Evolutionary conservation across 2,329 filamentous ascomycete genomes (phyloP).

Genomic region (Trichoderma simmonsii): DNA sequence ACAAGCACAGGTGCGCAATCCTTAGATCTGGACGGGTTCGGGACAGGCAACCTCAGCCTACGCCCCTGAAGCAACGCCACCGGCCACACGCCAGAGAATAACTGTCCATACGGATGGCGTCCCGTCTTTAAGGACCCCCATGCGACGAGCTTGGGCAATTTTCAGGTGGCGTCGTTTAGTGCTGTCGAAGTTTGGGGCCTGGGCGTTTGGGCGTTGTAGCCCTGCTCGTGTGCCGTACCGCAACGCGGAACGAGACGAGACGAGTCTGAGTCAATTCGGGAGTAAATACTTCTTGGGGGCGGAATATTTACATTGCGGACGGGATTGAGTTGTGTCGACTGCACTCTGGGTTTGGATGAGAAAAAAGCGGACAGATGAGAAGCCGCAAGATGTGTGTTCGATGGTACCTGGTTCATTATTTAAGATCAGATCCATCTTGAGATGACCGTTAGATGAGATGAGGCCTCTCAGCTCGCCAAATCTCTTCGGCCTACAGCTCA

Average conservation of each 20-base stretch:
- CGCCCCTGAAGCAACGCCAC: background rate
- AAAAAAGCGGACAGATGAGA: background rate
- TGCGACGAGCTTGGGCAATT: background rate
- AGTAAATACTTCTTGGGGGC: background rate
- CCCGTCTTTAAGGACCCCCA: background rate
- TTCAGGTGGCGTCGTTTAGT: conserved; percentile 10
- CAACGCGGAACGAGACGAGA: background rate
- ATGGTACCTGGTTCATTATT: background rate
- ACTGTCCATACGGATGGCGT: conserved; percentile 1
- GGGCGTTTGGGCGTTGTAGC: background rate
- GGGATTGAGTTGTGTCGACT: background rate
- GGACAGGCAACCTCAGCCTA: background rate
- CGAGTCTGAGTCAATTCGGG: background rate
- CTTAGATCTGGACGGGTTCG: background rate
- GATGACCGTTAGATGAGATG: background rate
- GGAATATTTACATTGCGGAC: background rate
- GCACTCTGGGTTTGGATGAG: too few species aligned
- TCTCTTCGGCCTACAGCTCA: background rate
- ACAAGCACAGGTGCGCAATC: background rate
- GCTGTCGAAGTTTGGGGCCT: background rate
- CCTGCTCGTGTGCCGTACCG: background rate
- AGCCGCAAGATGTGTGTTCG: background rate
- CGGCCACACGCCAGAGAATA: background rate
- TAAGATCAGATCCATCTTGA: background rate
- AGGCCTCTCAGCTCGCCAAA: background rate